A percentile compares a stretch with the other conserved stretches of the same genome.
Evolutionary conservation across 202 grass and related monocot genomes (phyloP).

Genomic region (Cymbopogon flexuosus): DNA sequence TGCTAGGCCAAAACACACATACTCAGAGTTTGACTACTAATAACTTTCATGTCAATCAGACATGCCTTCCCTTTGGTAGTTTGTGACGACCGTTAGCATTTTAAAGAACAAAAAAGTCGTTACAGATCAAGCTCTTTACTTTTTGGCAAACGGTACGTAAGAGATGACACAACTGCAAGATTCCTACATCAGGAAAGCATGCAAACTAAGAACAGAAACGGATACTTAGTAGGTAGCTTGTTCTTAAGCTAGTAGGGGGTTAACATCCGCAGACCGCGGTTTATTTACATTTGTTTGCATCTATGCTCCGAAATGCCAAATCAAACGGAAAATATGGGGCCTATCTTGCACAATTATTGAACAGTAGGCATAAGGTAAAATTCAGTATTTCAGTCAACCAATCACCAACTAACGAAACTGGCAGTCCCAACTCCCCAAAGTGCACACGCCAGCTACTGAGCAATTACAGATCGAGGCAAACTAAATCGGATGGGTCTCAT

Average conservation of each 20-base stretch:
- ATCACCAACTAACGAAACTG: background rate
- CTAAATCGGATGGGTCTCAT: slow-evolving; percentile 35
- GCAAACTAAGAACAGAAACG: background rate
- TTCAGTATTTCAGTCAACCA: background rate
- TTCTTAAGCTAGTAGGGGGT: no score
- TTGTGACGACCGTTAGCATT: background rate
- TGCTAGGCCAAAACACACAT: background rate
- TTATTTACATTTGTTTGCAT: background rate
- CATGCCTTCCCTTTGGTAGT: background rate
- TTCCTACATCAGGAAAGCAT: background rate
- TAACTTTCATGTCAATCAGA: background rate
- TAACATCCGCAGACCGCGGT: background rate
- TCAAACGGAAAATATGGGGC: background rate
- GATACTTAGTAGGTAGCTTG: no score
- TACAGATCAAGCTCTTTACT: background rate
- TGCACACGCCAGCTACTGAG: background rate
- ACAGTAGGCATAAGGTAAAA: background rate
- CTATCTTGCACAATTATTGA: background rate
- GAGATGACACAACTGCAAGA: background rate
- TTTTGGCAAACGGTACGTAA: background rate
- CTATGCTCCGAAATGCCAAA: background rate
- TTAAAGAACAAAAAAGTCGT: background rate
- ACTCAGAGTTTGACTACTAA: slow-evolving; percentile 6
- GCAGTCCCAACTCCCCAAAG: background rate
- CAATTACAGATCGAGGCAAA: background rate